Evolutionary conservation across 139 green algal species (phyloP), one percentile per base, ranked within the genome.

Genomic region (Chlorella sp.): DNA sequence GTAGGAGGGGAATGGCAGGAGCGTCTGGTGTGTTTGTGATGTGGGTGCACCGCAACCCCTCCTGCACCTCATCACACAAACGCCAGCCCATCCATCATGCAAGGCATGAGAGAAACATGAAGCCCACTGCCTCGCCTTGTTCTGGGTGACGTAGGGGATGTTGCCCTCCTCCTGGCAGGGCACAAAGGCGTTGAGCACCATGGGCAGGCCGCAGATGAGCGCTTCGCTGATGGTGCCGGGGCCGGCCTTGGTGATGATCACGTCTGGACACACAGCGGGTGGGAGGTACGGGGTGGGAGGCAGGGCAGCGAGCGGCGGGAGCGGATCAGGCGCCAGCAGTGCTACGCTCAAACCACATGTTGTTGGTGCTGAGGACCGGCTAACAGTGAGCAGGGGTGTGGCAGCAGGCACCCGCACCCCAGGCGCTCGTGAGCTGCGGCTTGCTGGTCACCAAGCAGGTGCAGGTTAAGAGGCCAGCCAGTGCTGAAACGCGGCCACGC

Each of bases 81-180:
- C 9, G 67, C n/a, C 20, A 32, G 60, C 60, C 30, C 32, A 22
- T 22, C 20, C 20, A 6, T 28, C 20, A 32, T 22, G 14, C 6
- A 6, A 16, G 38, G 69, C 69, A 13, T 22, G 69, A 38, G 22
- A 20, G 40, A 20, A 30, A 41, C 2, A 54, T 7, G 11, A 7
- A 7, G 11, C 46, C 7, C 7, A 11, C 8, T 14, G 26, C 62
- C 82, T n/a, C 51, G 86, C 87, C 76, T 76, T 70, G 69, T 88
- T 90, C 2, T 90, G 93, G 17, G 96, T 81, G n/a, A 99, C 97
- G 84, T 95, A 99, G 0, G 95, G 93, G 67, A 99, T 97, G 91
- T 99, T 99, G 84, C 97, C 97, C 84, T 95, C 94, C 88, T 99
- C 97, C 94, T 99, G 95, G 80, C 96, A 98, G 19, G 97, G 95